phyloP scores from a whole-genome alignment of 1,139 yeast species.

The Meyerozyma smithsonii region DNA sequence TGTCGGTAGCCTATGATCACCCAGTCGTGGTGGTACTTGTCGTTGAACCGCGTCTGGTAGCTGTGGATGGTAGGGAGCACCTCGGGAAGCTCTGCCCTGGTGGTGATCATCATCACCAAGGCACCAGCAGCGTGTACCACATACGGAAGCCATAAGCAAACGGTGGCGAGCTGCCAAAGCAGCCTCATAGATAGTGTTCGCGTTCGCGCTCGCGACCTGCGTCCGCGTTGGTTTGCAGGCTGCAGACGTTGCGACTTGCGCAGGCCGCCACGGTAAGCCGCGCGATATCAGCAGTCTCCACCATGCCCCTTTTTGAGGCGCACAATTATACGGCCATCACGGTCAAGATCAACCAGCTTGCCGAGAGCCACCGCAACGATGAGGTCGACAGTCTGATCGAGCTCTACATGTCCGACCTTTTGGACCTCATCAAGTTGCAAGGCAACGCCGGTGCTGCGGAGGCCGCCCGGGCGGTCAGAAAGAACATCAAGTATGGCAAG shows the following conservation, averaged over 20 bases:
- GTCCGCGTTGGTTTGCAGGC: too few relatives aligned
- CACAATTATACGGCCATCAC: conserved; percentile 55
- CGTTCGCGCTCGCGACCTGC: too few relatives aligned
- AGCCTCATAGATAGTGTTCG: neutral
- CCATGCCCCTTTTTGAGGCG: conserved; percentile 44
- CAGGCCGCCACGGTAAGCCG: neutral
- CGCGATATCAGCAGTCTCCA: neutral
- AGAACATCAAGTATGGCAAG: conserved; percentile 15
- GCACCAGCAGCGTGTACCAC: conserved; percentile 5
- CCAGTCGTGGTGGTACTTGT: conserved; percentile 16
- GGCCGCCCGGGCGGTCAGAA: conserved; percentile 15
- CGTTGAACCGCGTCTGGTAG: conserved; percentile 16
- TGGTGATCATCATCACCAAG: conserved; percentile 9
- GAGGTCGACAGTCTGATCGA: conserved; percentile 28
- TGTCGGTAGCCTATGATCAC: conserved; percentile 9
- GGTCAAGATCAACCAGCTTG: conserved; percentile 43
- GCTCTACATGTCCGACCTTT: conserved; percentile 32
- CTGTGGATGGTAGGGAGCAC: conserved; percentile 12
- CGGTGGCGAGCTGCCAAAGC: neutral
- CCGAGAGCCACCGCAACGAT: conserved; percentile 31
- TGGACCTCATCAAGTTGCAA: conserved; percentile 38
- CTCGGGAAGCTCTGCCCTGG: conserved; percentile 7
- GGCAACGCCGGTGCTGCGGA: conserved; percentile 10
- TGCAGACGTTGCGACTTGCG: too few relatives aligned
- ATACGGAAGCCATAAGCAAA: neutral